Conservation (phyloP, 192 early-diverging fungal species). For the Mortierella alpina region DNA sequence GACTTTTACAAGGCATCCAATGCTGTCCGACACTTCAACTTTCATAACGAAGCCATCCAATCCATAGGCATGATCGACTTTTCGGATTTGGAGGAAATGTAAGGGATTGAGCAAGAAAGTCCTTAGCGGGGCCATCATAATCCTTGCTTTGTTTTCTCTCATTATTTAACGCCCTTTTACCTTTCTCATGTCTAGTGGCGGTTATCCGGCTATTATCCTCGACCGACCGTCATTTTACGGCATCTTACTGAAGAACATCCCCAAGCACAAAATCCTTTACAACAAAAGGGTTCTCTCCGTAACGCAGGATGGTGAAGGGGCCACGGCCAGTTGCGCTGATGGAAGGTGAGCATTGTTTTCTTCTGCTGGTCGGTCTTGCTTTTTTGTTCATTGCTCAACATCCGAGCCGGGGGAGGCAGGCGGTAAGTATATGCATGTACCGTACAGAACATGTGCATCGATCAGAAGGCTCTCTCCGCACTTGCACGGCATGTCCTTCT, state of each 20-base stretch:
- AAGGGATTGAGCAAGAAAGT: not conserved
- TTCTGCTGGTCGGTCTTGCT: not conserved
- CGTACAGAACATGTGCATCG: no score
- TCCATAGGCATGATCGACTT: slow-evolving; percentile 20
- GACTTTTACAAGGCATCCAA: slow-evolving; percentile 27
- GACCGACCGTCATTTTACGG: slow-evolving; percentile 29
- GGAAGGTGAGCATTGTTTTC: slow-evolving; percentile 5
- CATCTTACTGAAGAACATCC: slow-evolving; percentile 20
- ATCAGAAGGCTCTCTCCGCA: no score
- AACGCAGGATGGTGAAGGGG: slow-evolving; percentile 7
- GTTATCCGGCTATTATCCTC: slow-evolving; percentile 26
- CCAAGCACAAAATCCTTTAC: slow-evolving; percentile 17
- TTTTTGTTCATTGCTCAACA: not conserved
- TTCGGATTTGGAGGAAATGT: slow-evolving; percentile 32
- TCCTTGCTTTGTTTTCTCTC: not conserved
- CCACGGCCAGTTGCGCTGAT: slow-evolving; percentile 15
- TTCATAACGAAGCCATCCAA: slow-evolving; percentile 13
- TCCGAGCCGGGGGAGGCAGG: no score
- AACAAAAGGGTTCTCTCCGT: slow-evolving; percentile 26
- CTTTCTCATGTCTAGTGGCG: not conserved
- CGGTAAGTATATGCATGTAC: no score
- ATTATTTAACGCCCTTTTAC: not conserved
- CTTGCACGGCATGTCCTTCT: no score
- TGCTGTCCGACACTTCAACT: slow-evolving; percentile 25
- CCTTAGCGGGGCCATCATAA: not conserved